Base-by-base conservation (phyloP, 1,139 yeast species). In the Blastobotrys serpentis region DNA sequence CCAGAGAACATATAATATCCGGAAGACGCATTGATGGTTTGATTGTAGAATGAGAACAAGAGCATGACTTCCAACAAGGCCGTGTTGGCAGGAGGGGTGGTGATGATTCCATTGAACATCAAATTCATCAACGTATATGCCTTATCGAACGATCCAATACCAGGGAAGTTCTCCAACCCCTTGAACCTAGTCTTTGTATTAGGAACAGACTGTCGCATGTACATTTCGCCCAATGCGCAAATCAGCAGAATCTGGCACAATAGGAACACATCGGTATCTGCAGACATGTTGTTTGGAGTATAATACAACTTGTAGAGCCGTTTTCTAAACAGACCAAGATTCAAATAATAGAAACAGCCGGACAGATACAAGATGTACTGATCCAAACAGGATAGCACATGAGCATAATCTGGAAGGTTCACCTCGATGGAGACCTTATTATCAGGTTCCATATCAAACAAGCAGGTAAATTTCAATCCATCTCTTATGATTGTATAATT, bases 201-300 rank as follows among this genome's bases (percentile, higher is more conserved):
- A 5, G 40, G 39, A 8, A 47, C 26, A 23, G 37, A 37, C 13
- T 39, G 47, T 7, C 54, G 49, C 3, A 56, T 43, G 36, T 87
- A 86, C 88, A 86, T 84, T 63, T 86, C 95, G 5, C 96, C 95
- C 44, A 83, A 76, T 1, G 95, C 90, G 62, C 86, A 84, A 17
- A 87, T 82, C 48, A 87, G 68, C 13, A 86, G 65, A 6, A 86
- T 75, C 62, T 86, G 85, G 65, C 94, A 84, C 59, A 84, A 84
- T 89, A 92, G 85, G 46, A 86, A 44, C 6, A 59, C 42, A 8
- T 54, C 54, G 1, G 47, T 38, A n/a, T 58, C 47, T 6, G 54
- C 37, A 13, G 53, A 34, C 22, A 19, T 30, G 36, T 17, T 19
- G 16, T 16, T 19, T n/a, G 40, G 40, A 10, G 30, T 40, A 38